Evolutionary conservation across 768 basidiomycete species (phyloP).

Genomic region (Hydnomerulius pinastri): DNA sequence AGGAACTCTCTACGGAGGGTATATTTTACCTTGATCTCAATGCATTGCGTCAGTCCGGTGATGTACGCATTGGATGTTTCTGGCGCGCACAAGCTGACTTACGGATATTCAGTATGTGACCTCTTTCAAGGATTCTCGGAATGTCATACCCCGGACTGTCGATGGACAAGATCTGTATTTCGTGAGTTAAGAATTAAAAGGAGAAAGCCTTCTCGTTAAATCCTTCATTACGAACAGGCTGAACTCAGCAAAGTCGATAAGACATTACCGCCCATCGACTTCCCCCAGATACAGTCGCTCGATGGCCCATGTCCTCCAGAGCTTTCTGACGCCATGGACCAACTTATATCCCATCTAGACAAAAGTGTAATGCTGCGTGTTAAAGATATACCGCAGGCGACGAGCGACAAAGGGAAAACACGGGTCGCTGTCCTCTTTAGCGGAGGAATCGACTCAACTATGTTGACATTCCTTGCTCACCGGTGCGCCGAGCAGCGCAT

Average conservation of each 20-base stretch:
- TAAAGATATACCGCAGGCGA: slow-evolving; percentile 62
- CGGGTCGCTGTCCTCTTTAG: slow-evolving; percentile 89
- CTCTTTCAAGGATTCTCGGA: slow-evolving; percentile 20
- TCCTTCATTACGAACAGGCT: slow-evolving; percentile 39
- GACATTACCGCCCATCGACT: slow-evolving; percentile 45
- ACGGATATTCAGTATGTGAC: slow-evolving; percentile 18
- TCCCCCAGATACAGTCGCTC: slow-evolving; percentile 30
- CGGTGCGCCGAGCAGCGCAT: slow-evolving; percentile 42
- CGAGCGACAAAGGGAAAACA: slow-evolving; percentile 38
- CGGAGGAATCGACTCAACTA: slow-evolving; percentile 92
- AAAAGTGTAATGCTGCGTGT: slow-evolving; percentile 70
- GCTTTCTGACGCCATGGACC: slow-evolving; percentile 42
- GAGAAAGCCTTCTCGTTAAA: background rate
- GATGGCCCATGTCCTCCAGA: slow-evolving; percentile 33
- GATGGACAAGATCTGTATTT: slow-evolving; percentile 17
- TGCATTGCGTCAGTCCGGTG: slow-evolving; percentile 17
- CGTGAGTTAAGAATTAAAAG: slow-evolving; percentile 25
- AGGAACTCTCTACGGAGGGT: slow-evolving; percentile 61
- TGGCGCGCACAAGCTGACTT: background rate
- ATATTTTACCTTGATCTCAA: slow-evolving; percentile 57
- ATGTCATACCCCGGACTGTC: slow-evolving; percentile 21
- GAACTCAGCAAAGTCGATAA: slow-evolving; percentile 47
- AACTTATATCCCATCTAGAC: slow-evolving; percentile 56
- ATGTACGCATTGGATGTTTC: slow-evolving; percentile 25
- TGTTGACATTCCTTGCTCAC: slow-evolving; percentile 80